Percentiles rank a stretch among this genome's conserved stretches.
Conservation (phyloP, 2,329 filamentous ascomycete species). For the Thyridium curvatum region DNA sequence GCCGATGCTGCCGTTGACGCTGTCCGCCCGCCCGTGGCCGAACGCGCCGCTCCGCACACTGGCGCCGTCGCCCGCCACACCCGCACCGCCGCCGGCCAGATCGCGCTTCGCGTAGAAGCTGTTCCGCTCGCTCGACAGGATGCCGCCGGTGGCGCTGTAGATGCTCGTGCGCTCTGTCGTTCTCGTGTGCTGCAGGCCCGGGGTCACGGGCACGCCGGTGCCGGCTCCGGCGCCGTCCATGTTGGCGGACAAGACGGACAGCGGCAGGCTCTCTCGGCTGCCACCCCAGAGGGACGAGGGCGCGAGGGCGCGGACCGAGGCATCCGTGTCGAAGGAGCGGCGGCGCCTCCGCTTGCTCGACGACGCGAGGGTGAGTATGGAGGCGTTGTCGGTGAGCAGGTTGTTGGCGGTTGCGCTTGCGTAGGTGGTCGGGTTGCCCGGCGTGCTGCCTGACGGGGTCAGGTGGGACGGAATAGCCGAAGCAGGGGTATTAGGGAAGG, state of each 20-base stretch:
- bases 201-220: slow-evolving; percentile 29
- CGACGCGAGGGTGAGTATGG: slow-evolving; percentile 77
- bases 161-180: slow-evolving; percentile 66
- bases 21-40: slow-evolving; percentile 76
- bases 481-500: slow-evolving; percentile 58
- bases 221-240: slow-evolving; percentile 40
- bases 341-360: slow-evolving; percentile 73
- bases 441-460: slow-evolving; percentile 35
- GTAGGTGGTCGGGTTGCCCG: slow-evolving; percentile 63
- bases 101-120: slow-evolving; percentile 60
- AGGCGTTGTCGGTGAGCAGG: slow-evolving; percentile 77
- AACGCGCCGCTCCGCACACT: slow-evolving; percentile 73
- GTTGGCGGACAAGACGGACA: slow-evolving; percentile 72
- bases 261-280: slow-evolving; percentile 70
- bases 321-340: slow-evolving; percentile 78
- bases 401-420: slow-evolving; percentile 75
- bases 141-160: slow-evolving; percentile 65
- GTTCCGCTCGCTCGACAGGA: slow-evolving; percentile 68
- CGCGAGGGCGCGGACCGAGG: slow-evolving; percentile 77
- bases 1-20: slow-evolving; percentile 69
- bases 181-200: slow-evolving; percentile 47
- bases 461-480: slow-evolving; percentile 70
- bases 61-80: slow-evolving; percentile 55
- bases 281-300: slow-evolving; percentile 78
- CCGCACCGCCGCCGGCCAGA: slow-evolving; percentile 8